phyloP scores from a whole-genome alignment of 805 yeast genomes.

The Candida cerambycidarum region DNA sequence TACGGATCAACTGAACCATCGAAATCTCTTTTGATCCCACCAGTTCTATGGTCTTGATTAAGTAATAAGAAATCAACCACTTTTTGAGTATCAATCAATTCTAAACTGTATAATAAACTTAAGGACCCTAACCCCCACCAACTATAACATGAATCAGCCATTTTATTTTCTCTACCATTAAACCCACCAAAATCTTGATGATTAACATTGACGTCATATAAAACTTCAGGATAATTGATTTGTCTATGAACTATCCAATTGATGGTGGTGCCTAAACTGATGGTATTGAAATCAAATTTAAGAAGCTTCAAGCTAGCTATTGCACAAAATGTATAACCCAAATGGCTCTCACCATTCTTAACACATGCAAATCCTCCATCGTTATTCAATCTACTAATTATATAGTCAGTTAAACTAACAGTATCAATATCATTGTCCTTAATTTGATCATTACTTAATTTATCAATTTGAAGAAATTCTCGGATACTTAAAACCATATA shows the following conservation, averaged over 20 bases:
- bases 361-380: constrained; percentile 74
- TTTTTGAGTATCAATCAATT: constrained; percentile 34
- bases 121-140: constrained; percentile 78
- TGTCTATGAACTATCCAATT: constrained; percentile 70
- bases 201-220: constrained; percentile 28
- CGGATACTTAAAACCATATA: constrained; percentile 72
- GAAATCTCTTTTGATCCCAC: constrained; percentile 76
- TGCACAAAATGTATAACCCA: constrained; percentile 87
- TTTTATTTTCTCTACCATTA: constrained; percentile 84
- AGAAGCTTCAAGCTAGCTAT: constrained; percentile 55
- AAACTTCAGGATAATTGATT: constrained; percentile 35
- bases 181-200: constrained; percentile 69
- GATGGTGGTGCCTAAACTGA: constrained; percentile 35
- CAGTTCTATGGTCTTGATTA: constrained; percentile 63
- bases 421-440: constrained; percentile 43
- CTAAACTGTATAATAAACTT: constrained; percentile 35
- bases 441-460: constrained; percentile 8
- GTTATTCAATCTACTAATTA: constrained; percentile 28
- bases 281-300: constrained; percentile 21
- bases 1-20: constrained; percentile 68
- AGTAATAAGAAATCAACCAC: constrained; percentile 46
- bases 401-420: constrained; percentile 35
- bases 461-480: constrained; percentile 42
- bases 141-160: constrained; percentile 82
- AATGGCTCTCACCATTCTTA: constrained; percentile 65